phyloP scores from a whole-genome alignment of 306 rosid genomes.

The Castanopsis chinensis region DNA sequence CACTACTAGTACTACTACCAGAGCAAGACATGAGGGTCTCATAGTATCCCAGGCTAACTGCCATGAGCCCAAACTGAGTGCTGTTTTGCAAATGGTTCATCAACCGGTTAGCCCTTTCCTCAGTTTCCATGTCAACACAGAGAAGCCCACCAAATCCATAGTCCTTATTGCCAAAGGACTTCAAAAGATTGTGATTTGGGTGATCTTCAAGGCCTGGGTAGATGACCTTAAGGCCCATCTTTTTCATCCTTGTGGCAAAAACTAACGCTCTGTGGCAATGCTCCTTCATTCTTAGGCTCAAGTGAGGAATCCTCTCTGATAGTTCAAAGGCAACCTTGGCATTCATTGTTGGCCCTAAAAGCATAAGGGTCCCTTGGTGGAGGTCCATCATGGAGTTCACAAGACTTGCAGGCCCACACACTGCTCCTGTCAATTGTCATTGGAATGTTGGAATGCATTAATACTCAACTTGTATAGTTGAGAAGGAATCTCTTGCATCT shows the following conservation, averaged over 20 bases:
- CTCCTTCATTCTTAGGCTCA: constrained; percentile 74
- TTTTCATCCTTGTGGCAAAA: constrained; percentile 58
- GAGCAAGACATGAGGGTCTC: constrained; percentile 96
- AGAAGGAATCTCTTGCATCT: too few relatives aligned
- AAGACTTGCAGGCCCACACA: constrained; percentile 70
- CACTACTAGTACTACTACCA: constrained; percentile 91
- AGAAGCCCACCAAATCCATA: constrained; percentile 84
- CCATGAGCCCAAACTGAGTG: constrained; percentile 82
- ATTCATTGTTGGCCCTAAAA: constrained; percentile 93
- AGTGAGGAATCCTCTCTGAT: constrained; percentile 80
- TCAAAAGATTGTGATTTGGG: constrained; percentile 59
- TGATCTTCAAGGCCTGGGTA: constrained; percentile 88
- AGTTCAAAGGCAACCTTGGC: constrained; percentile 89
- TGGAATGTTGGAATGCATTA: too few relatives aligned
- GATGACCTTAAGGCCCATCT: constrained; percentile 60
- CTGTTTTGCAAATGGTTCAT: constrained; percentile 71
- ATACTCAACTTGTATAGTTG: too few relatives aligned
- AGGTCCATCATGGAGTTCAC: constrained; percentile 95
- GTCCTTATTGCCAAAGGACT: constrained; percentile 52
- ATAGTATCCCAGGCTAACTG: constrained; percentile 84
- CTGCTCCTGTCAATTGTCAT: constrained; percentile 51
- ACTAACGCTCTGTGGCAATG: constrained; percentile 62
- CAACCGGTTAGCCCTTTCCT: constrained; percentile 69
- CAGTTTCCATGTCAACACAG: constrained; percentile 87
- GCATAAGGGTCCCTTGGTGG: constrained; percentile 86